A percentile compares a stretch with the other conserved stretches of the same genome.
phyloP scores from a whole-genome alignment of 495 filamentous ascomycete species.

The Penicillium nucicola region DNA sequence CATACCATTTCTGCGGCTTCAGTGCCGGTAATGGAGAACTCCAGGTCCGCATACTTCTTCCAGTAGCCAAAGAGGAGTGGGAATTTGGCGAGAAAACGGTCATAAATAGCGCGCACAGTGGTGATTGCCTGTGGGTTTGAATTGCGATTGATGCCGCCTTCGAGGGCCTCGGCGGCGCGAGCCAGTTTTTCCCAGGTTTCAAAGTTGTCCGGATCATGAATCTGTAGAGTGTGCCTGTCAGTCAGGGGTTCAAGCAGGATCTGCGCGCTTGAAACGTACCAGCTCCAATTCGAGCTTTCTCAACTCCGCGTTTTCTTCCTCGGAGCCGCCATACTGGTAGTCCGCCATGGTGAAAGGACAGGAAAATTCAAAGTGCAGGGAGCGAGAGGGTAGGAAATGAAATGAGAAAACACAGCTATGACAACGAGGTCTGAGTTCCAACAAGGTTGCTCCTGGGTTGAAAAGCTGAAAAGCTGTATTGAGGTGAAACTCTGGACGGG shows the following conservation, averaged over 20 bases:
- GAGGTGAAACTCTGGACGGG: conserved; percentile 3
- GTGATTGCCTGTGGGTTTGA: conserved; percentile 92
- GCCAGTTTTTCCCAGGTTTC: conserved; percentile 95
- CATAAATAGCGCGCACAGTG: conserved; percentile 78
- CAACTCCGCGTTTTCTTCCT: conserved; percentile 84
- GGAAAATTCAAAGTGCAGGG: neutral
- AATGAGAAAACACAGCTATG: conserved; percentile 8
- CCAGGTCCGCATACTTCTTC: conserved; percentile 98
- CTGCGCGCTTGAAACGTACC: conserved; percentile 43
- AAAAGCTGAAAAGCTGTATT: conserved; percentile 14
- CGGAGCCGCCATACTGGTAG: conserved; percentile 69
- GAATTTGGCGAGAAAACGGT: conserved; percentile 92
- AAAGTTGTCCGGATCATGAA: conserved; percentile 84
- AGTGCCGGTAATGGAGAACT: conserved; percentile 94
- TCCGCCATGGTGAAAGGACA: conserved; percentile 45
- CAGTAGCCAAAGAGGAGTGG: conserved; percentile 96
- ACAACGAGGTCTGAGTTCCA: conserved; percentile 10
- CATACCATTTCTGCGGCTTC: conserved; percentile 96
- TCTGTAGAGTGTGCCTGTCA: conserved; percentile 16
- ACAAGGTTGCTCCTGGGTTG: conserved; percentile 7
- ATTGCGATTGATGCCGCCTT: conserved; percentile 93
- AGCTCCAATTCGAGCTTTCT: conserved; percentile 74
- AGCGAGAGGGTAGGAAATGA: neutral
- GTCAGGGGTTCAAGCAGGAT: neutral
- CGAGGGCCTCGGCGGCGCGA: conserved; percentile 73